A percentile compares a stretch with the other conserved stretches of the same genome.
Evolutionary conservation across 495 filamentous ascomycete genomes (phyloP).

Genomic region (Aspergillus sclerotiicarbonarius): DNA sequence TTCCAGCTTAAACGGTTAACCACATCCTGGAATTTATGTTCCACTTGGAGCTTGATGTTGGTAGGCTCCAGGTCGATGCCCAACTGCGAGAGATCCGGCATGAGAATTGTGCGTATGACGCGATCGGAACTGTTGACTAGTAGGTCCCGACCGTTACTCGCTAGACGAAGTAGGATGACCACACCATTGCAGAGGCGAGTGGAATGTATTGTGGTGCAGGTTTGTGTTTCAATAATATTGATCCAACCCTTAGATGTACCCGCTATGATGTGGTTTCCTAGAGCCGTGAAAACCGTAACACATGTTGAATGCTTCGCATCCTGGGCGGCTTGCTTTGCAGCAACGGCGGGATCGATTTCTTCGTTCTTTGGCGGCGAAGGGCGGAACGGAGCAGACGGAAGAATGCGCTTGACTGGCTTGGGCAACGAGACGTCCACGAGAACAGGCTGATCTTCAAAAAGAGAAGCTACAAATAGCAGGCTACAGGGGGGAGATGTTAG

Average conservation of each 20-base stretch:
- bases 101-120: constrained; percentile 83
- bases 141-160: constrained; percentile 76
- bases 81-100: constrained; percentile 59
- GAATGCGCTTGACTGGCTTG: constrained; percentile 65
- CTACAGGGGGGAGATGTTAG: constrained; percentile 39
- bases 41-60: constrained; percentile 77
- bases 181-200: constrained; percentile 82
- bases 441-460: constrained; percentile 89
- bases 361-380: constrained; percentile 54
- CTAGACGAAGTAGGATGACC: constrained; percentile 82
- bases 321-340: constrained; percentile 82
- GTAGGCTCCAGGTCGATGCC: constrained; percentile 44
- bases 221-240: constrained; percentile 84
- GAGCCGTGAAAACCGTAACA: constrained; percentile 78
- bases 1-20: constrained; percentile 95
- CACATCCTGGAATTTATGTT: constrained; percentile 98
- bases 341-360: constrained; percentile 58
- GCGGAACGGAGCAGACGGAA: constrained; percentile 79
- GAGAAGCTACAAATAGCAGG: constrained; percentile 75
- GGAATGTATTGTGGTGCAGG: constrained; percentile 77
- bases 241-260: constrained; percentile 94
- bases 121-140: constrained; percentile 89
- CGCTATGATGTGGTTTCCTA: constrained; percentile 82
- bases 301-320: constrained; percentile 94
- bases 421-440: constrained; percentile 74